A percentile compares a stretch with the other conserved stretches of the same genome.
Conservation (phyloP, 129 eudicot species). For the Ambrosia trifida region DNA sequence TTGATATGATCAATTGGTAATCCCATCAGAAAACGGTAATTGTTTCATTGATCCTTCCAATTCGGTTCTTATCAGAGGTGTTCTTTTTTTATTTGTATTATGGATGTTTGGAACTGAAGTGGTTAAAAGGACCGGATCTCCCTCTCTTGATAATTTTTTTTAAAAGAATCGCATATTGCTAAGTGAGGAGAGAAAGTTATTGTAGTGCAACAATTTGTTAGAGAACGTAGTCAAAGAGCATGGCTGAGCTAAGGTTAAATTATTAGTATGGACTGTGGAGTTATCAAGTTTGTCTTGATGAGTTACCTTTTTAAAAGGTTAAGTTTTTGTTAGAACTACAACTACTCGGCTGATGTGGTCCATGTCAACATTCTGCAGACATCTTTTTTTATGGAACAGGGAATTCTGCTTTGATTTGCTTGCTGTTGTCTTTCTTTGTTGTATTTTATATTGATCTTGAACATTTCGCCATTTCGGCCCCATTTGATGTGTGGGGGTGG, state of each 20-base stretch:
- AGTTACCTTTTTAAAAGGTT: background rate
- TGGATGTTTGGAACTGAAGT: constrained; percentile 17
- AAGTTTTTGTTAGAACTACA: background rate
- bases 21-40: too few species aligned
- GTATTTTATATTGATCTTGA: constrained; percentile 14
- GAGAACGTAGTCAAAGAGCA: constrained; percentile 3
- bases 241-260: constrained; percentile 3
- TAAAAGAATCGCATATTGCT: constrained; percentile 13
- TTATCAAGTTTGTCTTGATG: background rate
- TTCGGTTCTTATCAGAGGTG: background rate
- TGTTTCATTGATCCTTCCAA: too few species aligned
- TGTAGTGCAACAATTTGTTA: background rate
- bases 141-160: background rate
- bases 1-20: too few species aligned
- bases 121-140: background rate
- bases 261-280: background rate
- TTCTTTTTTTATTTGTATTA: background rate
- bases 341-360: background rate
- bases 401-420: constrained; percentile 6
- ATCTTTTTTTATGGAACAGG: background rate
- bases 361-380: background rate
- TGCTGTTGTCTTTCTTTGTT: constrained; percentile 8
- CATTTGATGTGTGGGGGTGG: background rate
- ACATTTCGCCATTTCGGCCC: constrained; percentile 17
- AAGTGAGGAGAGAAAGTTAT: constrained; percentile 16